Percentiles rank a stretch among this genome's conserved stretches.
Evolutionary conservation across 2,329 filamentous ascomycete genomes (phyloP).

Genomic region (Daldinia sp.): DNA sequence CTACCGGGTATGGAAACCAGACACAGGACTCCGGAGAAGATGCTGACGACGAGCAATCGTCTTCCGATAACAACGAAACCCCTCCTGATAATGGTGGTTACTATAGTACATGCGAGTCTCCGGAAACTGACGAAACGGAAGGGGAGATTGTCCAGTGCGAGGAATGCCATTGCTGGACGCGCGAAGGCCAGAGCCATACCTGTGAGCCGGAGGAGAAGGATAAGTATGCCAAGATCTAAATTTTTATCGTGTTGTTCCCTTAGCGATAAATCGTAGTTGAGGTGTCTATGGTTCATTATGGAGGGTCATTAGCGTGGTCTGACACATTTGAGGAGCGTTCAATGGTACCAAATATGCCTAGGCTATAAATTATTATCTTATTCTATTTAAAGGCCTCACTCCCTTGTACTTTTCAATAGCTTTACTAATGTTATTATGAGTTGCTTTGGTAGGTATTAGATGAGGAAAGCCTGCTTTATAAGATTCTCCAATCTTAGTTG

Average conservation of each 20-base stretch:
- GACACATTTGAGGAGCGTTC: not conserved
- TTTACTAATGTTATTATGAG: too few species aligned
- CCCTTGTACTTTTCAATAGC: too few species aligned
- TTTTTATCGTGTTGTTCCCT: not conserved
- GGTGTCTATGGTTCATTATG: not conserved
- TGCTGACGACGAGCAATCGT: not conserved
- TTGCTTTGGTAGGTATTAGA: too few species aligned
- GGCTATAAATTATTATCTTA: too few species aligned
- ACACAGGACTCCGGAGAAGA: not conserved
- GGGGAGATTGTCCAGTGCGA: conserved; percentile 14
- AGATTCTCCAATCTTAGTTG: not conserved
- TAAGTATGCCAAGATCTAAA: conserved; percentile 14
- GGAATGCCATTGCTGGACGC: conserved; percentile 26
- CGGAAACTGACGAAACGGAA: not conserved
- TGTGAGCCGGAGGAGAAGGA: conserved; percentile 28
- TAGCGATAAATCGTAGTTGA: not conserved
- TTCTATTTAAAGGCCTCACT: too few species aligned
- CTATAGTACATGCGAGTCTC: not conserved
- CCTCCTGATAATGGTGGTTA: not conserved
- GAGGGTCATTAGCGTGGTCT: not conserved
- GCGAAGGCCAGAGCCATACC: conserved; percentile 16
- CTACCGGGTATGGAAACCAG: not conserved
- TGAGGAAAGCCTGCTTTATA: too few species aligned
- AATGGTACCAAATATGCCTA: not conserved
- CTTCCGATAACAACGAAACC: not conserved